A percentile compares a stretch with the other conserved stretches of the same genome.
Evolutionary conservation across 2,329 filamentous ascomycete genomes (phyloP).

Genomic region (Decorospora gaudefroyi): DNA sequence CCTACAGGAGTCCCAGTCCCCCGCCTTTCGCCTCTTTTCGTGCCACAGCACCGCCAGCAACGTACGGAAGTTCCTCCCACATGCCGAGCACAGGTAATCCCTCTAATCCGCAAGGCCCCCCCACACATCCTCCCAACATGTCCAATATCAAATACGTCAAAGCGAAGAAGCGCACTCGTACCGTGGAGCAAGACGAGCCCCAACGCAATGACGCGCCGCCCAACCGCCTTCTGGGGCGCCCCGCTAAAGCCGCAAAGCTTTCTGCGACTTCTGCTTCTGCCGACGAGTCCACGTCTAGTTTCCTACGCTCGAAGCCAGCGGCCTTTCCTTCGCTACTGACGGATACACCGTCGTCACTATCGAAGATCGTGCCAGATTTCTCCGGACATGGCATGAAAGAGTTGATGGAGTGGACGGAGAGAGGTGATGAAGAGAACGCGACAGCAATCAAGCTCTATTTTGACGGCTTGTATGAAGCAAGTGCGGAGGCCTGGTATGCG

Average conservation of each 20-base stretch:
- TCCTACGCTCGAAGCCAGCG: conserved; percentile 3
- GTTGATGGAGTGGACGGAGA: conserved; percentile 6
- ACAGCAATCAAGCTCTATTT: conserved; percentile 5
- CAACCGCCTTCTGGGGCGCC: background rate
- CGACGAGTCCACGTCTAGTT: background rate
- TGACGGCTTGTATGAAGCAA: conserved; percentile 10
- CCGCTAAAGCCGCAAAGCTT: background rate
- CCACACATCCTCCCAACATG: conserved; percentile 6
- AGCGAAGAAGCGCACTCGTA: background rate
- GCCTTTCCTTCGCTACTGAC: conserved; percentile 12
- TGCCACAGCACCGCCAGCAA: no score
- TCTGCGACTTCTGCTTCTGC: background rate
- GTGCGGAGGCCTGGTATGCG: conserved; percentile 14
- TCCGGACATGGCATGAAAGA: conserved; percentile 4
- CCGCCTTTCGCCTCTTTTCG: conserved; percentile 3
- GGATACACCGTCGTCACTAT: background rate
- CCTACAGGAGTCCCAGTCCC: background rate
- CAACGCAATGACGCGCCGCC: background rate
- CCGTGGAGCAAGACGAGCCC: background rate
- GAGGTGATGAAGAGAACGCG: background rate
- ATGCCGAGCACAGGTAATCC: background rate
- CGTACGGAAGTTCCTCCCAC: no score
- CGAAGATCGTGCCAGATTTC: background rate
- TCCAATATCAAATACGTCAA: conserved; percentile 8
- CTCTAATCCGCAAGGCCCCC: background rate